Conservation (phyloP, 1,284 basidiomycete genomes). For the Cryptococcus wingfieldii region DNA sequence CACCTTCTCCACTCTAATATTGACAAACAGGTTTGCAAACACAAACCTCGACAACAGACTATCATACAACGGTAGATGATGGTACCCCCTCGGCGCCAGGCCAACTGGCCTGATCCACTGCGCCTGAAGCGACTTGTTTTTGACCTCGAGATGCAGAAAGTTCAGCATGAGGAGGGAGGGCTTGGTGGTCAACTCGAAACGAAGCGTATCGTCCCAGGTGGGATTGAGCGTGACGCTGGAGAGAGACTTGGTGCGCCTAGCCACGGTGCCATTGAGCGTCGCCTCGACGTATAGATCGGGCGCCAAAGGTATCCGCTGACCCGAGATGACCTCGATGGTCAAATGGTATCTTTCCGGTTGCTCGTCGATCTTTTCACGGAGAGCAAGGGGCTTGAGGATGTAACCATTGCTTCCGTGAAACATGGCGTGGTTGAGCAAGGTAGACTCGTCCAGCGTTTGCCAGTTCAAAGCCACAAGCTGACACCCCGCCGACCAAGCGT, state of each 20-base stretch:
- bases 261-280: constrained; percentile 14
- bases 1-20: constrained; percentile 23
- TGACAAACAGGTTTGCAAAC: constrained; percentile 81
- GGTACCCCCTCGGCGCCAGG: constrained; percentile 58
- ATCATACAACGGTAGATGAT: constrained; percentile 81
- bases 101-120: constrained; percentile 58
- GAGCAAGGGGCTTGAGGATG: constrained; percentile 79
- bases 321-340: constrained; percentile 69
- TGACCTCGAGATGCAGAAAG: constrained; percentile 74
- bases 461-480: constrained; percentile 98
- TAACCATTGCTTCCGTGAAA: constrained; percentile 88
- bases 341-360: constrained; percentile 53
- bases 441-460: constrained; percentile 88
- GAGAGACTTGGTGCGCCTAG: constrained; percentile 57
- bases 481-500: constrained; percentile 83
- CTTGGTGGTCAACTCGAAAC: constrained; percentile 67
- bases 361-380: constrained; percentile 65
- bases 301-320: constrained; percentile 81
- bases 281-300: constrained; percentile 55
- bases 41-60: constrained; percentile 73
- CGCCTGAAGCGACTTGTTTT: constrained; percentile 57
- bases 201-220: constrained; percentile 70
- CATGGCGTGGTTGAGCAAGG: constrained; percentile 90
- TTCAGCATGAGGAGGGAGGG: constrained; percentile 71
- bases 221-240: constrained; percentile 88